Percentiles rank a stretch among this genome's conserved stretches.
These are phyloP conservation scores for Ascochyta viciae-villosae DNA, from an alignment of 2,329 filamentous ascomycete genomes.

Conservation along the genomic window DNA sequence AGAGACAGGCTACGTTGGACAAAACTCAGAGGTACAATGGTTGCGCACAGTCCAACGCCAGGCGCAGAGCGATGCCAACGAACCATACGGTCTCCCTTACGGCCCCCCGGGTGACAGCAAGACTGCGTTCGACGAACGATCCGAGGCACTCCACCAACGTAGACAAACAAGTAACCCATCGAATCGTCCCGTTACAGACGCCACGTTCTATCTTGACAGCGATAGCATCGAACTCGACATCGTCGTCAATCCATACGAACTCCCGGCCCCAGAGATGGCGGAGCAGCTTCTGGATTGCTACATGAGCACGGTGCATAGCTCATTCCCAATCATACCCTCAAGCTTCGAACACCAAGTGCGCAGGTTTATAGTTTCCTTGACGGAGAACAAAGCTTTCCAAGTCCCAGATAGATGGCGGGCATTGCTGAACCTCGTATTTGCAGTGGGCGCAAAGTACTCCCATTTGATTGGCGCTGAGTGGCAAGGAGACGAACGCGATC, in stretches of 20 bases:
- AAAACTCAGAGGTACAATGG: conserved; percentile 46
- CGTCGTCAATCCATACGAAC: conserved; percentile 34
- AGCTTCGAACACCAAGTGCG: conserved; percentile 33
- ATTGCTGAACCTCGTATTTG: conserved; percentile 52
- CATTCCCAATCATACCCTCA: conserved; percentile 37
- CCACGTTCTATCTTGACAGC: conserved; percentile 47
- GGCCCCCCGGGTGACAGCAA: conserved; percentile 28
- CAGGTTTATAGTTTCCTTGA: conserved; percentile 22
- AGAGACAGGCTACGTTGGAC: conserved; percentile 45
- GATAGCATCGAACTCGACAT: conserved; percentile 36
- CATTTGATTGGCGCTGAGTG: conserved; percentile 40
- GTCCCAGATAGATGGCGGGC: conserved; percentile 43
- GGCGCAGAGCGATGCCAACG: conserved; percentile 12
- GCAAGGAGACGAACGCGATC: conserved; percentile 42
- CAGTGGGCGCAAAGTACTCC: conserved; percentile 51
- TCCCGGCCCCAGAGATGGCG: conserved; percentile 42
- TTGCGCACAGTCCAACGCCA: conserved; percentile 39
- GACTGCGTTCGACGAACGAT: conserved; percentile 19
- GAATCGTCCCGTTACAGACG: conserved; percentile 30
- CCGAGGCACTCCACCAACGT: conserved; percentile 29
- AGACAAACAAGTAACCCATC: conserved; percentile 17
- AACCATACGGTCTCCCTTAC: conserved; percentile 22
- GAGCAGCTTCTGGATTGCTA: conserved; percentile 47
- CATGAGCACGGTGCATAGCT: conserved; percentile 46
- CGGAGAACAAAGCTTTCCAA: conserved; percentile 12